Base-by-base conservation (phyloP, 305 asterid genomes). In the Caryopteris hybrid region DNA sequence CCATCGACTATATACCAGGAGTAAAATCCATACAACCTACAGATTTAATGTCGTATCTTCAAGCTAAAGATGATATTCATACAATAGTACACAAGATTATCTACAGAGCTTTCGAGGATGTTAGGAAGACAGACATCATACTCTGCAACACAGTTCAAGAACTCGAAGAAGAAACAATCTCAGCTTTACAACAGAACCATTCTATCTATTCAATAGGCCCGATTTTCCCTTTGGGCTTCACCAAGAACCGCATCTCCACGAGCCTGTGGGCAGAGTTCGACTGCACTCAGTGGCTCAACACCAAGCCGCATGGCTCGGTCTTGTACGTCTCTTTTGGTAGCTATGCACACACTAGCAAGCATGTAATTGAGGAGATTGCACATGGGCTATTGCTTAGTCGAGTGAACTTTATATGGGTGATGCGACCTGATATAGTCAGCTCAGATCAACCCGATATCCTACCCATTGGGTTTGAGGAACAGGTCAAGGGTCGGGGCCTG, bases 271-370 rank as follows among this genome's bases (percentile, higher is more conserved):
- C 75, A 22, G 92, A 81, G 76, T 68, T 80, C 0, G 81, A 83
- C 47, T 71, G 83, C 70, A 23, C 55, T 41, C 29, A 33, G 22
- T 84, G 92, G 92, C 85, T 86, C 61, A n/a, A 72, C 45, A 16
- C 69, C 31, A 81, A 73, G 54, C 78, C 82, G 13, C 70, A 23
- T 7, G 80, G 81, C 55, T 86, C 92, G 14, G 86, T 83, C 16
- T 25, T 86, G 23, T 86, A 83, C 60, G 68, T 83, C 41, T 86
- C 87, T 0, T 86, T 86, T 17, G 89, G 87, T 1, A 86, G 92
- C 79, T 78, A 75, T 20, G 87, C 82, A 3, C 85, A 64, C 34
- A 54, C 77, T 13, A 78, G 61, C n/a, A 72, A 77, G 66, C 66
- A 68, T 8, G 84, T 69, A 7, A 69, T 80, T 34, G 71, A 39